Evolutionary conservation across 148 eudicot genomes (phyloP).

Genomic region (Rhododendron vialii): DNA sequence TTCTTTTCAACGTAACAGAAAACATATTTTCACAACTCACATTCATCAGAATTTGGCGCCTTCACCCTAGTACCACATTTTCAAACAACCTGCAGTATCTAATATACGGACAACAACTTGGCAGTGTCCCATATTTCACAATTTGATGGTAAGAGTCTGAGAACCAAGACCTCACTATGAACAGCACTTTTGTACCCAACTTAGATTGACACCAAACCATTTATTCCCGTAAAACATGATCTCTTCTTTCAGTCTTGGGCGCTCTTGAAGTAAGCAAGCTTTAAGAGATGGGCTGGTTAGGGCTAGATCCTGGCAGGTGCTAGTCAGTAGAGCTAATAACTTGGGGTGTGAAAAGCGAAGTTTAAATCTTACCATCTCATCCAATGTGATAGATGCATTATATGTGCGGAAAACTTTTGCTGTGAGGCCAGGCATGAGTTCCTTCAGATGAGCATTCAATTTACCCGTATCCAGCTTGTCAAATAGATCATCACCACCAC

Average conservation of each 20-base stretch:
- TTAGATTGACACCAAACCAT: background rate
- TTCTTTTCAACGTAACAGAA: background rate
- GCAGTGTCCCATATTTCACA: background rate
- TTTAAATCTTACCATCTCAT: conserved; percentile 65
- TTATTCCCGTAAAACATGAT: background rate
- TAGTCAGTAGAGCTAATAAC: background rate
- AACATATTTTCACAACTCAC: background rate
- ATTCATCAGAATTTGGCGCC: background rate
- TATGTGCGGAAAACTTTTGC: conserved; percentile 99
- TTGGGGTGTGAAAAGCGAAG: background rate
- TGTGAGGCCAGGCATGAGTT: conserved; percentile 97
- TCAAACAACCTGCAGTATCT: background rate
- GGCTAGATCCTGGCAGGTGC: background rate
- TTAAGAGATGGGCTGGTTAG: background rate
- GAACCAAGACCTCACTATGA: background rate
- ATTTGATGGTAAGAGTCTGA: background rate
- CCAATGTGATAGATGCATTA: conserved; percentile 91
- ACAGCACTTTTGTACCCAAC: background rate
- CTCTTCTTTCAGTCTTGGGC: background rate
- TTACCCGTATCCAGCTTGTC: conserved; percentile 89
- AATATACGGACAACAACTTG: background rate
- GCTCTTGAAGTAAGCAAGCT: background rate
- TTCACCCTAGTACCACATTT: background rate
- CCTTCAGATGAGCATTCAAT: conserved; percentile 89
- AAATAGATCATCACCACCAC: conserved; percentile 78